These are phyloP conservation scores for Fusarium fujikuroi DNA, from an alignment of 2,329 filamentous ascomycete species.

Conservation along the genomic window DNA sequence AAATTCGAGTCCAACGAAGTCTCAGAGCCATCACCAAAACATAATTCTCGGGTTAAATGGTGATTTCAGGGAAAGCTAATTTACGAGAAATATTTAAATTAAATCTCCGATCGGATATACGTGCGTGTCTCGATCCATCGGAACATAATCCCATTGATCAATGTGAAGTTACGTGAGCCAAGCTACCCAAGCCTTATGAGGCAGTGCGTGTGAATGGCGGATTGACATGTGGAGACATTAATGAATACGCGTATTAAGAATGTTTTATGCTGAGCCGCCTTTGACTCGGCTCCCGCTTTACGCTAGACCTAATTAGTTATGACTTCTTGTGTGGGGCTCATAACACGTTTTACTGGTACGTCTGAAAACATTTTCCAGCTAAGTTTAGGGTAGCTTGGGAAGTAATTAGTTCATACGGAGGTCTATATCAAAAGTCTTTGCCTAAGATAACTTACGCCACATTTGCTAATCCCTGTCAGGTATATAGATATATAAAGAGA, in stretches of 20 bases:
- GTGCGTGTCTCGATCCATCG: not conserved
- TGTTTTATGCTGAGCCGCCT: too few species aligned
- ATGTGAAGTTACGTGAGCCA: not conserved
- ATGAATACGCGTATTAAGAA: too few species aligned
- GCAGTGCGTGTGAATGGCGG: not conserved
- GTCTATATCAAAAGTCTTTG: too few species aligned
- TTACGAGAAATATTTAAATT: not conserved
- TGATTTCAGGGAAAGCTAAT: fast-evolving
- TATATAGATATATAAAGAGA: too few species aligned
- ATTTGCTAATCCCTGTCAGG: too few species aligned
- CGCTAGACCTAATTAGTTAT: not conserved
- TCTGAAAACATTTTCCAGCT: not conserved
- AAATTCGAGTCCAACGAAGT: not conserved
- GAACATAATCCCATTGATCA: not conserved
- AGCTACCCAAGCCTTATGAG: not conserved
- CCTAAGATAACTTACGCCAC: too few species aligned
- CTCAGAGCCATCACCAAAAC: not conserved
- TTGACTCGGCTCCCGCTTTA: too few species aligned
- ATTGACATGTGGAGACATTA: too few species aligned
- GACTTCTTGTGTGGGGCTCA: not conserved
- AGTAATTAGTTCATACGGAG: too few species aligned
- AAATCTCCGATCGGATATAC: not conserved
- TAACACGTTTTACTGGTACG: not conserved
- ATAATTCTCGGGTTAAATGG: not conserved
- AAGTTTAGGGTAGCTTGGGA: not conserved